phyloP scores from a whole-genome alignment of 2,329 filamentous ascomycete species.

The Venturia pyrina region DNA sequence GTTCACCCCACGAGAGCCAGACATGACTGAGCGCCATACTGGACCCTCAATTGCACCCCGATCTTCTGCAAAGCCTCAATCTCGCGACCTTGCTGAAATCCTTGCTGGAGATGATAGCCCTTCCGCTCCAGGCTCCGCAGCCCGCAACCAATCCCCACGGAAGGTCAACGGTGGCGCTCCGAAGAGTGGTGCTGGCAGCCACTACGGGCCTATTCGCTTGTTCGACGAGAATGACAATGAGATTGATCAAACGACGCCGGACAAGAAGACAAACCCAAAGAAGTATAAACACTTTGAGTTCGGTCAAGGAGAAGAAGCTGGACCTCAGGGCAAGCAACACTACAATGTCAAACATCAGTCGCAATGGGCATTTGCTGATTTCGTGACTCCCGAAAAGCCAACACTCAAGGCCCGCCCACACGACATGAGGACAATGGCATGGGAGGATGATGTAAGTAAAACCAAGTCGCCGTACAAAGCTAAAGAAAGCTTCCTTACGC shows the following conservation, averaged over 20 bases:
- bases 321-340: constrained; percentile 21
- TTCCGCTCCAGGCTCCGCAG: neutral
- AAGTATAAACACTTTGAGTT: constrained; percentile 86
- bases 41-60: constrained; percentile 50
- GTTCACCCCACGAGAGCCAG: constrained; percentile 59
- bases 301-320: constrained; percentile 47
- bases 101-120: constrained; percentile 27
- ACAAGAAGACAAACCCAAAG: constrained; percentile 49
- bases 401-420: constrained; percentile 53
- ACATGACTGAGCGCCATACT: constrained; percentile 20
- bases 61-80: constrained; percentile 60
- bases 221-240: constrained; percentile 46
- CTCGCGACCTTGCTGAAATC: constrained; percentile 60
- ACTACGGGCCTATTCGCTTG: constrained; percentile 43
- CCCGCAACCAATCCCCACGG: constrained; percentile 21
- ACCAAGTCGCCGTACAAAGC: constrained; percentile 11
- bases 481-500: neutral
- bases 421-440: constrained; percentile 65
- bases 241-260: constrained; percentile 21
- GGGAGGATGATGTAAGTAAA: constrained; percentile 47
- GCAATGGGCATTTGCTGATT: constrained; percentile 85
- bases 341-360: constrained; percentile 49
- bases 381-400: constrained; percentile 70
- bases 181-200: constrained; percentile 41
- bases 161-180: constrained; percentile 25